A percentile compares a stretch with the other conserved stretches of the same genome.
phyloP scores from a whole-genome alignment of 2,329 filamentous ascomycete genomes.

The Colletotrichum filicis region DNA sequence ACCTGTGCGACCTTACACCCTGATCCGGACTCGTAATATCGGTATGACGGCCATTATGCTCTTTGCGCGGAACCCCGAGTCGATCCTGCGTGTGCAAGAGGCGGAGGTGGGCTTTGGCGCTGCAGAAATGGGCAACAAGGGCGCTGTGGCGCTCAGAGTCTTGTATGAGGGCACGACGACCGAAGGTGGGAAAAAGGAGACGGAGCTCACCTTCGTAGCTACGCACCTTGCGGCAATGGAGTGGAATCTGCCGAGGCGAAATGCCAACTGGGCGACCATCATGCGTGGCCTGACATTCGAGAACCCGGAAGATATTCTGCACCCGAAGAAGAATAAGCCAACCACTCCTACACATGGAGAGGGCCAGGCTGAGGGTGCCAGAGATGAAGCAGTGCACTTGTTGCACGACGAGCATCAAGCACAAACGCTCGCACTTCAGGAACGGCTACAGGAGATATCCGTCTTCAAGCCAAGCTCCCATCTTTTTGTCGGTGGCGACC shows the following conservation, averaged over 20 bases:
- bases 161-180: slow-evolving; percentile 59
- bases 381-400: slow-evolving; percentile 43
- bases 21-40: slow-evolving; percentile 77
- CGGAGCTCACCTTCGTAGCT: slow-evolving; percentile 85
- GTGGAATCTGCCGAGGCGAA: slow-evolving; percentile 77
- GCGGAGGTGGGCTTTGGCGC: slow-evolving; percentile 87
- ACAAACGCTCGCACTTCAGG: slow-evolving; percentile 50
- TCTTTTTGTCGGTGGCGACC: slow-evolving; percentile 88
- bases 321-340: slow-evolving; percentile 23
- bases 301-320: slow-evolving; percentile 57
- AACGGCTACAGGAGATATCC: slow-evolving; percentile 64
- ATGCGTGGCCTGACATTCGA: slow-evolving; percentile 83
- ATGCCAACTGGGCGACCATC: slow-evolving; percentile 89
- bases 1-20: slow-evolving; percentile 67
- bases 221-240: slow-evolving; percentile 93
- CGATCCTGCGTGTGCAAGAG: slow-evolving; percentile 75
- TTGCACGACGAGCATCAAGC: slow-evolving; percentile 48
- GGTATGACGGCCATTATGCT: slow-evolving; percentile 93
- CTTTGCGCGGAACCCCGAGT: slow-evolving; percentile 74
- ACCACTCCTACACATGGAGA: slow-evolving; percentile 12
- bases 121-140: slow-evolving; percentile 94
- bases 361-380: slow-evolving; percentile 39
- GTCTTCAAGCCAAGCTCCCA: slow-evolving; percentile 82
- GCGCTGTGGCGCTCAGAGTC: slow-evolving; percentile 83
- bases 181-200: slow-evolving; percentile 46